A percentile compares a stretch with the other conserved stretches of the same genome.
Conservation (phyloP, 129 eudicot genomes). For the Pseudognaphalium luteoalbum region DNA sequence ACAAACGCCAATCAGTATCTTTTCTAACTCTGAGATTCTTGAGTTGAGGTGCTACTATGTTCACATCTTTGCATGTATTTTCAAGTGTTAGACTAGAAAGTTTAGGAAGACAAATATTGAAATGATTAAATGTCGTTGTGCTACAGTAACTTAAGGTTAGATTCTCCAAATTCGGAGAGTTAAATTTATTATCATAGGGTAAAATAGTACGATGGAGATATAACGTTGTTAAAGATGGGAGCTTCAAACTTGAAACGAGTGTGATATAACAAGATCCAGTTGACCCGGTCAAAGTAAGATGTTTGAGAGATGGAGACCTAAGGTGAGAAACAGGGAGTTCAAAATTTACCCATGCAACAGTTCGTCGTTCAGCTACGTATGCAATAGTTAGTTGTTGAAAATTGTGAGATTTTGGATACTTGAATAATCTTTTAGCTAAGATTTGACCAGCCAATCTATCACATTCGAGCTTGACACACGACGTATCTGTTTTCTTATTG, state of each 20-base stretch:
- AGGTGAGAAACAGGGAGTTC: background rate
- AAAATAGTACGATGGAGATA: no score
- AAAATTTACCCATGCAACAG: background rate
- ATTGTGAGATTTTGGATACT: no score
- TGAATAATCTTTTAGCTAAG: background rate
- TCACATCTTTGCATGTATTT: background rate
- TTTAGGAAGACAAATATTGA: no score
- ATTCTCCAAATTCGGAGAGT: no score
- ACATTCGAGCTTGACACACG: background rate
- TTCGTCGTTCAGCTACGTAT: background rate
- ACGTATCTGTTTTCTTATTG: background rate
- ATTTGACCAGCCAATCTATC: background rate
- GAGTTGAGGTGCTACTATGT: conserved; percentile 1
- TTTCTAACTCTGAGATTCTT: background rate
- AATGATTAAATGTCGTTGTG: no score
- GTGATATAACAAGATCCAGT: background rate
- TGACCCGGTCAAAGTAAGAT: background rate
- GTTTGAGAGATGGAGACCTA: background rate
- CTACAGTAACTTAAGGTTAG: no score
- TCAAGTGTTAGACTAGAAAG: background rate
- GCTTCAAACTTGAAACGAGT: background rate
- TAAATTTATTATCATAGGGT: no score
- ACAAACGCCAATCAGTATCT: no score
- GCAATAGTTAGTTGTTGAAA: background rate
- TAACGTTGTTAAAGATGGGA: background rate